Percentiles rank a stretch among this genome's conserved stretches.
These are phyloP conservation scores for Myrmaecium sp. DNA, from an alignment of 2,329 filamentous ascomycete genomes.

Conservation along the genomic window DNA sequence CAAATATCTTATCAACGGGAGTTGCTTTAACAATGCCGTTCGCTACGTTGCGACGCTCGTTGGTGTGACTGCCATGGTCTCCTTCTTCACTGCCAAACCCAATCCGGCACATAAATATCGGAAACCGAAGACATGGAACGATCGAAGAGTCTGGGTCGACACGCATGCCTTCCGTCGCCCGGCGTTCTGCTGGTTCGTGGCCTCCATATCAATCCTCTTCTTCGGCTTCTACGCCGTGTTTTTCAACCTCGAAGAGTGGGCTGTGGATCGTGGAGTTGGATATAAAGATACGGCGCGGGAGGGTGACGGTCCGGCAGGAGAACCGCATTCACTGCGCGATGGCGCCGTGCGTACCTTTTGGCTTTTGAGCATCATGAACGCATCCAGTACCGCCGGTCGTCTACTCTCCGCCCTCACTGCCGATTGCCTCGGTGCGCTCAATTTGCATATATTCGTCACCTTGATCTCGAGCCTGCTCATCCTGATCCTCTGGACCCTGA, in stretches of 20 bases:
- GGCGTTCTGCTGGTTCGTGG: constrained; percentile 27
- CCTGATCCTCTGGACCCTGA: constrained; percentile 27
- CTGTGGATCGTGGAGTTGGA: constrained; percentile 25
- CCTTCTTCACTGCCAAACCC: constrained; percentile 25
- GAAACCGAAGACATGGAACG: constrained; percentile 21
- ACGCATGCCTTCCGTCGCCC: constrained; percentile 25
- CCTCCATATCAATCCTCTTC: constrained; percentile 30
- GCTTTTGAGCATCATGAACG: constrained; percentile 34
- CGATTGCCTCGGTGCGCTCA: constrained; percentile 24
- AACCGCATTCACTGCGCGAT: constrained; percentile 8
- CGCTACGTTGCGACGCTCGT: constrained; percentile 26
- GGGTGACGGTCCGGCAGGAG: constrained; percentile 3
- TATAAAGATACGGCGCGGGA: constrained; percentile 13
- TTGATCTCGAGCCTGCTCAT: constrained; percentile 25
- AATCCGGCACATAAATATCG: constrained; percentile 25
- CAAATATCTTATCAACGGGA: constrained; percentile 22
- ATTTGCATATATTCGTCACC: constrained; percentile 28
- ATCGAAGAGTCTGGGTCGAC: constrained; percentile 26
- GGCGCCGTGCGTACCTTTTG: constrained; percentile 29
- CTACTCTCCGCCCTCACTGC: constrained; percentile 29
- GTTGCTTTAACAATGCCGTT: constrained; percentile 29
- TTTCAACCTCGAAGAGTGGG: constrained; percentile 38
- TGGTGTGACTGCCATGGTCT: constrained; percentile 21
- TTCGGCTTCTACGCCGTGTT: constrained; percentile 35
- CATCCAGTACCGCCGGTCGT: constrained; percentile 28